Base-by-base conservation (phyloP, 495 filamentous ascomycete species). In the Hypoxylon trugodes region DNA sequence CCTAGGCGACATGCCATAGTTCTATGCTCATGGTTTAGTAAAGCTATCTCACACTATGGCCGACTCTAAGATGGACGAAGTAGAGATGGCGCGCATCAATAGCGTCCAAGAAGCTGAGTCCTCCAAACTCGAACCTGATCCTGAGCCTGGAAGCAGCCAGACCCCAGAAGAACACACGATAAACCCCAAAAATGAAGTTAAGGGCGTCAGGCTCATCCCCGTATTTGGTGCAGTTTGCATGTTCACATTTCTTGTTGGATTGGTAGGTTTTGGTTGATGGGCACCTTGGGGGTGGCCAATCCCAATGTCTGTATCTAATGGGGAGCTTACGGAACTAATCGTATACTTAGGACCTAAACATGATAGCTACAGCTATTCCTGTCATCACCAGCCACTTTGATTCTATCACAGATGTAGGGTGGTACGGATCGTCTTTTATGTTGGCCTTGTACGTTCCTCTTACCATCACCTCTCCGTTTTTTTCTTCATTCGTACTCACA, bases 401-500 rank as follows among this genome's bases (percentile, higher is more conserved):
- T 56, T 67, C 70, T 9, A 68, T 83, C 1, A 61, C 70, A 5
- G 68, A 83, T 22, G 74, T 82, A 0, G 76, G 76, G 0, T 86
- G 82, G 83, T 86, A 88, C 61, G 84, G 82, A n/a, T 73, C 79
- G 2, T 76, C 84, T 2, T 87, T 82, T 68, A 79, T 87, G 35
- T 62, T 88, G 6, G 82, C 81, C 22, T 69, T 83, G 32, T 84
- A 76, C 15, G 76, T 79, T 16, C 2, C 40, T 0, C 80, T 84
- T 45, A 81, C 85, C 68, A 76, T 82, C 2, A 59, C 68, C 2
- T 82, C 1, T 52, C n/a, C n/a, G n/a, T n/a, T n/a, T n/a, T n/a
- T n/a, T n/a, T n/a, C n/a, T n/a, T n/a, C n/a, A 24, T 9, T 10
- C 32, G 32, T 3, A 2, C 9, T 36, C 18, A 12, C 19, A 8